Percentiles rank a stretch among this genome's conserved stretches.
These are phyloP conservation scores for Flaveria ramosissima DNA, from an alignment of 129 eudicot species.

Conservation along the genomic window DNA sequence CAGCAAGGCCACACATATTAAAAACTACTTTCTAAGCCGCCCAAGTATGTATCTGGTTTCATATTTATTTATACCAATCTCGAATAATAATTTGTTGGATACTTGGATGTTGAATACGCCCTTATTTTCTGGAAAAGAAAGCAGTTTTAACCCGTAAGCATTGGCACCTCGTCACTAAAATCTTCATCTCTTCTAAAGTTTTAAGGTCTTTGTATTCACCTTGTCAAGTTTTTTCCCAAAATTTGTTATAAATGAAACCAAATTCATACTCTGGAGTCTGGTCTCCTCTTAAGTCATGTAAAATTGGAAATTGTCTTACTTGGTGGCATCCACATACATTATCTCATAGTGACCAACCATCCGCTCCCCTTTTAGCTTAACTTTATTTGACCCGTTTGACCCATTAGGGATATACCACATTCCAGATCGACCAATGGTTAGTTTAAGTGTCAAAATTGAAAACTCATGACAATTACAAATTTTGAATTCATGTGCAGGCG, in stretches of 20 bases:
- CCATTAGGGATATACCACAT: background rate
- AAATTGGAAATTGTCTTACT: background rate
- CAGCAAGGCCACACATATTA: background rate
- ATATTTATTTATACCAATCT: background rate
- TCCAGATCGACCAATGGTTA: background rate
- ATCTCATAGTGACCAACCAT: background rate
- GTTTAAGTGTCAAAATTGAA: background rate
- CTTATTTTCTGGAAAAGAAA: background rate
- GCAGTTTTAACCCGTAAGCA: background rate
- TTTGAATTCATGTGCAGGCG: constrained; percentile 29
- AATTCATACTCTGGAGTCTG: background rate
- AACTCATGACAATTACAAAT: background rate
- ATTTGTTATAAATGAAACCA: background rate
- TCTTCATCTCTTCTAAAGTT: background rate
- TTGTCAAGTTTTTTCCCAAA: background rate
- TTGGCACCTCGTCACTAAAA: background rate
- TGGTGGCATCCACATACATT: background rate
- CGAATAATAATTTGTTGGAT: background rate
- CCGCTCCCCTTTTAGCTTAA: background rate
- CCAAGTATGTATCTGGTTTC: background rate
- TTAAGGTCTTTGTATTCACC: background rate
- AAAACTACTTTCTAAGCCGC: background rate
- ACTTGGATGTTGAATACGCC: no score
- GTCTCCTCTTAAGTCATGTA: background rate
- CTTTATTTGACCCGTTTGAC: background rate